Conservation (phyloP, 768 basidiomycete species). For the Trametes meyenii region DNA sequence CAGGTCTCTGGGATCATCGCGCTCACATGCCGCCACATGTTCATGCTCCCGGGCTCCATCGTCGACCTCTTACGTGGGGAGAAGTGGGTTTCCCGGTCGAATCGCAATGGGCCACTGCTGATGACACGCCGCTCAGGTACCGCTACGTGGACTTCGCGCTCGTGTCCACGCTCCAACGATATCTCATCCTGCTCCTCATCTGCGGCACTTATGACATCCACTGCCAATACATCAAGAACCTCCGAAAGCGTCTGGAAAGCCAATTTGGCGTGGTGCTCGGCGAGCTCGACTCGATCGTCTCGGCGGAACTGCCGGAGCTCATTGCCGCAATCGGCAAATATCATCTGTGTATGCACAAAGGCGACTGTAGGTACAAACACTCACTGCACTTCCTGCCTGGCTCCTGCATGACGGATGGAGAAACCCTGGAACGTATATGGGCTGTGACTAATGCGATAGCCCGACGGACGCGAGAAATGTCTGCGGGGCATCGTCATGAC, state of each 20-base stretch:
- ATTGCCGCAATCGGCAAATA: slow-evolving; percentile 21
- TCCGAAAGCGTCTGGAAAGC: slow-evolving; percentile 7
- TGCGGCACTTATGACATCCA: slow-evolving; percentile 32
- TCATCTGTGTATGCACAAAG: slow-evolving; percentile 19
- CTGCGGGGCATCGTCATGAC: slow-evolving; percentile 25
- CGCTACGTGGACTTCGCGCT: slow-evolving; percentile 19
- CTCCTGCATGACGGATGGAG: slow-evolving; percentile 13
- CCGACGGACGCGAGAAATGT: slow-evolving; percentile 22
- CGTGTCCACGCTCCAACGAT: slow-evolving; percentile 15
- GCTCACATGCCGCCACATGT: slow-evolving; percentile 22
- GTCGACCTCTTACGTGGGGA: no score
- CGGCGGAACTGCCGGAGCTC: not conserved
- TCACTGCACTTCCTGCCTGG: slow-evolving; percentile 15
- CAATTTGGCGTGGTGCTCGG: slow-evolving; percentile 1
- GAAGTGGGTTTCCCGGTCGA: no score
- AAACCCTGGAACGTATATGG: slow-evolving; percentile 22
- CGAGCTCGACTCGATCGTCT: slow-evolving; percentile 3
- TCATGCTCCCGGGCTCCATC: slow-evolving; percentile 16
- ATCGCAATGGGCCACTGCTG: no score
- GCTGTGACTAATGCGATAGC: slow-evolving; percentile 6
- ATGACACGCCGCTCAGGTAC: no score
- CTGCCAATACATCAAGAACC: slow-evolving; percentile 29
- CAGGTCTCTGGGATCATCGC: slow-evolving; percentile 19
- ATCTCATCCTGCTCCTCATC: slow-evolving; percentile 13
- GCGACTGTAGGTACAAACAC: slow-evolving; percentile 11